Conservation (phyloP, 306 rosid species). For the Fragaria nilgerrensis region DNA sequence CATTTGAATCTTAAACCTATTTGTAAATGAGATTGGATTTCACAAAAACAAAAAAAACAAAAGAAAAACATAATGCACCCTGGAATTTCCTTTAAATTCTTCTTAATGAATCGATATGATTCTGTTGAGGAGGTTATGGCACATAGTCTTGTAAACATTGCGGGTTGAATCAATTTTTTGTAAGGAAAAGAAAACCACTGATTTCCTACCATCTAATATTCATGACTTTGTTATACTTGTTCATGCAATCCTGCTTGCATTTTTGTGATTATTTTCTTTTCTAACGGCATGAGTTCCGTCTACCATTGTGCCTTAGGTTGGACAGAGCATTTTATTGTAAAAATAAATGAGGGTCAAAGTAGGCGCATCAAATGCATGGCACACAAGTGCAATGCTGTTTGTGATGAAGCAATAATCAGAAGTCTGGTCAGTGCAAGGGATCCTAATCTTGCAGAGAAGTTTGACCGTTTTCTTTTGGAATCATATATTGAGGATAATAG, state of each 20-base stretch:
- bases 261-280: background rate
- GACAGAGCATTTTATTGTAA: constrained; percentile 41
- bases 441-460: constrained; percentile 33
- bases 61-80: background rate
- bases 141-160: background rate
- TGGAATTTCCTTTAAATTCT: background rate
- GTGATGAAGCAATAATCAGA: constrained; percentile 39
- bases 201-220: background rate
- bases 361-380: constrained; percentile 47
- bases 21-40: background rate
- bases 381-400: constrained; percentile 32
- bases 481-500: constrained; percentile 46
- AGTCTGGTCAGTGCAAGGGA: constrained; percentile 31
- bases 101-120: background rate
- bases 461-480: constrained; percentile 44
- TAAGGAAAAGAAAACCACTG: background rate
- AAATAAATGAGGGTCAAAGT: constrained; percentile 43
- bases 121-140: background rate
- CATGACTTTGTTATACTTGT: background rate
- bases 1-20: background rate
- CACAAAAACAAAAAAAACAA: background rate
- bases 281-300: background rate
- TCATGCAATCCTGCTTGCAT: background rate
- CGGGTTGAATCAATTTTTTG: background rate
- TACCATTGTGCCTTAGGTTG: constrained; percentile 33